Evolutionary conservation across 1,284 basidiomycete genomes (phyloP).

Genomic region (Takashimella tepidaria): DNA sequence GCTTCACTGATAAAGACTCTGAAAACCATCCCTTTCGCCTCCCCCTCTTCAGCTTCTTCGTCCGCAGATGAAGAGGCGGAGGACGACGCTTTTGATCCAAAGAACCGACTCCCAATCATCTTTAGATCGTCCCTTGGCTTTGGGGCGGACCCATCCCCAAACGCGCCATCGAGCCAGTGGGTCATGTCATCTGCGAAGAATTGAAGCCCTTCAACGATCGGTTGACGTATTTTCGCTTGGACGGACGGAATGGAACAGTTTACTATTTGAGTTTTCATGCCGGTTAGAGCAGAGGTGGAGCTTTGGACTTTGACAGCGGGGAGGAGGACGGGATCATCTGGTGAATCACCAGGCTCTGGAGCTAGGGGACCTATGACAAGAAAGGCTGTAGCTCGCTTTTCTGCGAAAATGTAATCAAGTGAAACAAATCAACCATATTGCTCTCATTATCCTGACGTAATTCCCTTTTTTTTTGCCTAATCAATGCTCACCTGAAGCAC

Average conservation of each 20-base stretch:
- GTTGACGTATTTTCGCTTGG: constrained; percentile 55
- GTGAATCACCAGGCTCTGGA: constrained; percentile 29
- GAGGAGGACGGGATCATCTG: constrained; percentile 24
- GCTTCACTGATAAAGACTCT: constrained; percentile 31
- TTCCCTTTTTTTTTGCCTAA: no score
- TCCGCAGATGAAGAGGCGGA: constrained; percentile 43
- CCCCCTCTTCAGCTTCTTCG: constrained; percentile 36
- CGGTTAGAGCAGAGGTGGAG: constrained; percentile 4
- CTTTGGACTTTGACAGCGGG: constrained; percentile 49
- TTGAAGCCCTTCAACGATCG: constrained; percentile 66
- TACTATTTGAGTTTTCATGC: constrained; percentile 25
- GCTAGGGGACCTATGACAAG: constrained; percentile 38
- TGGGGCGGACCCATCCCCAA: constrained; percentile 39
- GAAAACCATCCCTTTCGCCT: constrained; percentile 25
- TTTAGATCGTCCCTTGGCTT: constrained; percentile 57
- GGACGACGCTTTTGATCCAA: constrained; percentile 56
- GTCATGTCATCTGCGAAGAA: constrained; percentile 77
- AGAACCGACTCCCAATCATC: constrained; percentile 77
- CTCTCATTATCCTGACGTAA: no score
- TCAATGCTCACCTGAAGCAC: constrained; percentile 31
- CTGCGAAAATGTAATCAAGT: no score
- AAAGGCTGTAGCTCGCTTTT: constrained; percentile 34
- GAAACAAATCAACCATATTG: no score
- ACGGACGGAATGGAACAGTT: constrained; percentile 59
- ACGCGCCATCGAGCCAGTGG: constrained; percentile 56